Percentiles rank a stretch among this genome's conserved stretches.
phyloP scores from a whole-genome alignment of 805 yeast species.

The Jamesozyma hellenica region DNA sequence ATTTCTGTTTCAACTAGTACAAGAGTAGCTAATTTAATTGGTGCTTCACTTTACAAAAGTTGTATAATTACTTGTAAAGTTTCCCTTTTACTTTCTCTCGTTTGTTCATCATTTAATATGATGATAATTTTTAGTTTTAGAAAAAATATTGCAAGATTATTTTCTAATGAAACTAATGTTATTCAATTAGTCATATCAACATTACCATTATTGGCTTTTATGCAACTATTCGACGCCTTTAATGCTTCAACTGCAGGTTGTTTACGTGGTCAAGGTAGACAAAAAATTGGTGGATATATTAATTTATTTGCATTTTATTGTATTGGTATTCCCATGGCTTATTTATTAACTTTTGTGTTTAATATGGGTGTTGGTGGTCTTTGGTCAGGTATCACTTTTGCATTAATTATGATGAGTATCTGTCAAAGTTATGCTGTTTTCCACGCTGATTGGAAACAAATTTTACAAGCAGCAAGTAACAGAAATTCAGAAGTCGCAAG shows the following conservation, averaged over 20 bases:
- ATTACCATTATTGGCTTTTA: constrained; percentile 53
- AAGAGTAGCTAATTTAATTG: constrained; percentile 66
- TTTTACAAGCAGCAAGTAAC: constrained; percentile 21
- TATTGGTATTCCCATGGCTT: constrained; percentile 53
- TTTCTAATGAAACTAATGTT: constrained; percentile 53
- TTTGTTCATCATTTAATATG: constrained; percentile 38
- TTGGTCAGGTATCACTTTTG: constrained; percentile 44
- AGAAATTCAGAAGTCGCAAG: constrained; percentile 21
- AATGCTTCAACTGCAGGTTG: constrained; percentile 69
- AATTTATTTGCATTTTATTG: constrained; percentile 32
- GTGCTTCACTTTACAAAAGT: constrained; percentile 43
- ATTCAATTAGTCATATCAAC: constrained; percentile 40
- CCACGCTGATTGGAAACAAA: constrained; percentile 25
- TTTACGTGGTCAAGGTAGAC: constrained; percentile 65
- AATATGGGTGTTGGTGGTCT: constrained; percentile 46
- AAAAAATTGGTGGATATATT: constrained; percentile 32
- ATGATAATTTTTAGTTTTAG: constrained; percentile 36
- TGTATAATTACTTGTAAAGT: constrained; percentile 39
- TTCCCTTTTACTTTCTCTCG: constrained; percentile 33
- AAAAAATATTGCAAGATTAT: constrained; percentile 37
- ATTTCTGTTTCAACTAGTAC: constrained; percentile 68
- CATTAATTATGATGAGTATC: constrained; percentile 26
- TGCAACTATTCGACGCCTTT: constrained; percentile 61
- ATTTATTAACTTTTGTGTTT: constrained; percentile 42
- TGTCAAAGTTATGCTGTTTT: constrained; percentile 29